A percentile compares a stretch with the other conserved stretches of the same genome.
These are phyloP conservation scores for Melaleuca quinquenervia DNA, from an alignment of 345 rosid species.

Conservation along the genomic window DNA sequence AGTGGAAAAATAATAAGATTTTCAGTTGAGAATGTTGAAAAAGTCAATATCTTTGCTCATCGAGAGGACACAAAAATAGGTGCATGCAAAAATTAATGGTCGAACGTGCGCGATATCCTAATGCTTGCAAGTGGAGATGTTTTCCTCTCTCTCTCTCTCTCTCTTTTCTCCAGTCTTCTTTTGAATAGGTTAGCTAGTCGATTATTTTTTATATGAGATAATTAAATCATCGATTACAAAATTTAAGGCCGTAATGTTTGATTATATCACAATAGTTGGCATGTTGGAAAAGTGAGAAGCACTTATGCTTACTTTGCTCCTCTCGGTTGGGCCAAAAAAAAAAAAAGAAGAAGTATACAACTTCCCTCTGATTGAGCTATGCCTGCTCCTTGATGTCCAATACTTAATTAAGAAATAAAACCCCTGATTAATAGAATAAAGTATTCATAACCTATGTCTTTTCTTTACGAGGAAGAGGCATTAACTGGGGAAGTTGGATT, in stretches of 20 bases:
- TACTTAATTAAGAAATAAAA: background rate
- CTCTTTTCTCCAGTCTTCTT: background rate
- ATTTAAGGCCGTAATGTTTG: background rate
- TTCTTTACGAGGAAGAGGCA: background rate
- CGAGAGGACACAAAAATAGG: background rate
- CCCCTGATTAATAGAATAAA: background rate
- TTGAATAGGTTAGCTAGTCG: background rate
- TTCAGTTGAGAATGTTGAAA: background rate
- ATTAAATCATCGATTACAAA: background rate
- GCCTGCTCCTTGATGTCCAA: background rate
- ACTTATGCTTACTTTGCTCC: background rate
- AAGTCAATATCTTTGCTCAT: background rate
- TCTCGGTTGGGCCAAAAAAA: background rate
- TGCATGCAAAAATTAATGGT: background rate
- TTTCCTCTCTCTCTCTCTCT: background rate
- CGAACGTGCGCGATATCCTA: background rate
- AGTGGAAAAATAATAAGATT: background rate
- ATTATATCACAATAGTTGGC: background rate
- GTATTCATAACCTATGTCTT: background rate
- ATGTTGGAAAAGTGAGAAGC: background rate
- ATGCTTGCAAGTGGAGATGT: background rate
- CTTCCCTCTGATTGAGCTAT: background rate
- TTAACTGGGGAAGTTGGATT: background rate
- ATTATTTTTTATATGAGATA: background rate
- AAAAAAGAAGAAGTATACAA: background rate